Evolutionary conservation across 2,329 filamentous ascomycete genomes (phyloP).

Genomic region (Alternaria triticimaculans): DNA sequence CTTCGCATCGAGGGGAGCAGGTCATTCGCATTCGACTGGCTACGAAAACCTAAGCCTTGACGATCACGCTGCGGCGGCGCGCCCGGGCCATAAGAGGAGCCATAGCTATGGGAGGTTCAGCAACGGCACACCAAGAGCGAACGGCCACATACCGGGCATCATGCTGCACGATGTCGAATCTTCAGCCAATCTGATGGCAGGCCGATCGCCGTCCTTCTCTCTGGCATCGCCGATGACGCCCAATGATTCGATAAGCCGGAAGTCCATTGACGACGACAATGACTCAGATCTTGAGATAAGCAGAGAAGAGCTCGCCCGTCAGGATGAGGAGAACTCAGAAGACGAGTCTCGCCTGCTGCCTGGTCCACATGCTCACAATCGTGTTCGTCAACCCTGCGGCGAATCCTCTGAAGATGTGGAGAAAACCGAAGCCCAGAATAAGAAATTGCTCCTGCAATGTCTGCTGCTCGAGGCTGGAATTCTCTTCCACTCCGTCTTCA

Average conservation of each 20-base stretch:
- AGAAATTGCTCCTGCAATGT: slow-evolving; percentile 74
- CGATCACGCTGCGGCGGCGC: slow-evolving; percentile 20
- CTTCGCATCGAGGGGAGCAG: slow-evolving; percentile 74
- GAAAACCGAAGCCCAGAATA: slow-evolving; percentile 55
- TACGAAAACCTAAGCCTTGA: slow-evolving; percentile 54
- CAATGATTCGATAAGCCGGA: slow-evolving; percentile 8
- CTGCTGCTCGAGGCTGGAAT: slow-evolving; percentile 79
- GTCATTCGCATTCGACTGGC: slow-evolving; percentile 63
- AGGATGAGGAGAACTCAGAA: slow-evolving; percentile 29
- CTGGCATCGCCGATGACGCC: slow-evolving; percentile 30
- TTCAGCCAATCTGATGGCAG: slow-evolving; percentile 43
- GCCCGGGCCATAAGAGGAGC: slow-evolving; percentile 37
- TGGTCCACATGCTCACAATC: slow-evolving; percentile 27
- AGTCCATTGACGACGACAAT: slow-evolving; percentile 25
- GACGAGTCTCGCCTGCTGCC: slow-evolving; percentile 44
- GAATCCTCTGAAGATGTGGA: slow-evolving; percentile 27
- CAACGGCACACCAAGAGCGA: slow-evolving; percentile 21
- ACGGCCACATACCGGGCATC: slow-evolving; percentile 39
- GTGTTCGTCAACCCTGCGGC: slow-evolving; percentile 13
- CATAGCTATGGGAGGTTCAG: slow-evolving; percentile 44
- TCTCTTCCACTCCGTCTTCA: slow-evolving; percentile 79
- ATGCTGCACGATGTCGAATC: slow-evolving; percentile 40
- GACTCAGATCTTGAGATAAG: slow-evolving; percentile 45
- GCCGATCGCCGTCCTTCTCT: slow-evolving; percentile 41
- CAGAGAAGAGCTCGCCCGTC: slow-evolving; percentile 44